Evolutionary conservation across 2,329 filamentous ascomycete species (phyloP).

Genomic region (Elsinoe perseae): DNA sequence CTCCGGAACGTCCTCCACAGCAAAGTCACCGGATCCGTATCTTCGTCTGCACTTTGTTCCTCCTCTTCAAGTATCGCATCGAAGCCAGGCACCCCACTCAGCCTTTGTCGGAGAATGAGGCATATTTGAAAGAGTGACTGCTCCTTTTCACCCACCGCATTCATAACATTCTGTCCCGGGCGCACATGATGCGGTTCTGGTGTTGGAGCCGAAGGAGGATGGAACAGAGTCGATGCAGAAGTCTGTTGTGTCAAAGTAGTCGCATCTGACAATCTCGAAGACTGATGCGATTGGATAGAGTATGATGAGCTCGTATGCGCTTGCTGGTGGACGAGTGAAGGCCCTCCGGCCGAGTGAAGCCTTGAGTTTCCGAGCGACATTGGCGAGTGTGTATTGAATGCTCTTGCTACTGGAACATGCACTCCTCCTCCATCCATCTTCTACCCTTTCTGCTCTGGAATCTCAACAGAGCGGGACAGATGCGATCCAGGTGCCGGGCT

Average conservation of each 20-base stretch:
- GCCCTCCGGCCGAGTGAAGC: constrained; percentile 24
- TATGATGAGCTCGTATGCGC: constrained; percentile 40
- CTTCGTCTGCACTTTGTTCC: constrained; percentile 57
- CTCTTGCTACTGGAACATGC: constrained; percentile 13
- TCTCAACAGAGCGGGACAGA: background rate
- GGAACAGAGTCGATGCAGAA: constrained; percentile 39
- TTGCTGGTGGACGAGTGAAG: constrained; percentile 36
- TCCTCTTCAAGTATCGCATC: constrained; percentile 63
- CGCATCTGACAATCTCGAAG: constrained; percentile 40
- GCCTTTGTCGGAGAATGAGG: constrained; percentile 69
- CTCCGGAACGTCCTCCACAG: constrained; percentile 81
- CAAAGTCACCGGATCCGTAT: constrained; percentile 76
- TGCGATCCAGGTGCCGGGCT: background rate
- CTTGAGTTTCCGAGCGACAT: constrained; percentile 16
- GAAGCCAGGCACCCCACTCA: constrained; percentile 78
- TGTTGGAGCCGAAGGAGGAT: constrained; percentile 26
- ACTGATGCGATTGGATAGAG: constrained; percentile 41
- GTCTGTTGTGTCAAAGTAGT: constrained; percentile 35
- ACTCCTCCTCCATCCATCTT: constrained; percentile 16
- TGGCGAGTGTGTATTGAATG: constrained; percentile 10
- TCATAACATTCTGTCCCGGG: constrained; percentile 90
- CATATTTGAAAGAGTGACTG: constrained; percentile 94
- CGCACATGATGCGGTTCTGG: constrained; percentile 52
- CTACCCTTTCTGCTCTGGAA: constrained; percentile 3
- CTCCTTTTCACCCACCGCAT: constrained; percentile 86